A percentile compares a stretch with the other conserved stretches of the same genome.
Conservation (phyloP, 1,284 basidiomycete genomes). For the Apiotrichum montevideense region DNA sequence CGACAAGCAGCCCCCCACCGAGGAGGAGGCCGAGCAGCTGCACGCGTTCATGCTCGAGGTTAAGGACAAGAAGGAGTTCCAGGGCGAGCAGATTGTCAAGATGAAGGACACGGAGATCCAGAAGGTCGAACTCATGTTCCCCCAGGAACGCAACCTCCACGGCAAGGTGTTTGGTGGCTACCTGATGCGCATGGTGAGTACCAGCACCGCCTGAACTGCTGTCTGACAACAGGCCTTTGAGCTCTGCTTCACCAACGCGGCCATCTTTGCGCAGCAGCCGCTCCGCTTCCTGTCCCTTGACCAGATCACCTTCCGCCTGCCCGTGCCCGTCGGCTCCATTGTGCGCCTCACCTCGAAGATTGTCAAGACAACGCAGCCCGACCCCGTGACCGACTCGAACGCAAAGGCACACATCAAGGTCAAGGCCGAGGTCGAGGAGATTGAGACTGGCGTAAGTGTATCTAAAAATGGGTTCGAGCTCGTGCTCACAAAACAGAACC, state of each 20-base stretch:
- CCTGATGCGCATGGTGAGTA: conserved; percentile 57
- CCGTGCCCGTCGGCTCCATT: conserved; percentile 74
- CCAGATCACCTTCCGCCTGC: conserved; percentile 69
- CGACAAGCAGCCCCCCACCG: conserved; percentile 64
- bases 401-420: conserved; percentile 62
- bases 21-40: conserved; percentile 59
- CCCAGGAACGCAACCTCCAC: conserved; percentile 76
- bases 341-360: conserved; percentile 65
- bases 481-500: conserved; percentile 19
- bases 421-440: conserved; percentile 67
- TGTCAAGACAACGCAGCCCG: conserved; percentile 39
- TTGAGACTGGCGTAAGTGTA: conserved; percentile 58
- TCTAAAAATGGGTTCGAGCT: too few relatives aligned
- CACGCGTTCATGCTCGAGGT: conserved; percentile 63
- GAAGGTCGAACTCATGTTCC: conserved; percentile 60
- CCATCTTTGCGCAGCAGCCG: conserved; percentile 61
- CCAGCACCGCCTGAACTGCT: background rate
- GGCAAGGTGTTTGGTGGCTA: conserved; percentile 72
- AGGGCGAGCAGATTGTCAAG: conserved; percentile 36
- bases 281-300: conserved; percentile 71
- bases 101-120: conserved; percentile 42
- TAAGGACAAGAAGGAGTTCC: conserved; percentile 19
- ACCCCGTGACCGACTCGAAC: conserved; percentile 23
- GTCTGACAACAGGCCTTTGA: conserved; percentile 30
- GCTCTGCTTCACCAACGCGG: conserved; percentile 68